Base-by-base conservation (phyloP, 129 eudicot genomes). In the Flaveria sonorensis region DNA sequence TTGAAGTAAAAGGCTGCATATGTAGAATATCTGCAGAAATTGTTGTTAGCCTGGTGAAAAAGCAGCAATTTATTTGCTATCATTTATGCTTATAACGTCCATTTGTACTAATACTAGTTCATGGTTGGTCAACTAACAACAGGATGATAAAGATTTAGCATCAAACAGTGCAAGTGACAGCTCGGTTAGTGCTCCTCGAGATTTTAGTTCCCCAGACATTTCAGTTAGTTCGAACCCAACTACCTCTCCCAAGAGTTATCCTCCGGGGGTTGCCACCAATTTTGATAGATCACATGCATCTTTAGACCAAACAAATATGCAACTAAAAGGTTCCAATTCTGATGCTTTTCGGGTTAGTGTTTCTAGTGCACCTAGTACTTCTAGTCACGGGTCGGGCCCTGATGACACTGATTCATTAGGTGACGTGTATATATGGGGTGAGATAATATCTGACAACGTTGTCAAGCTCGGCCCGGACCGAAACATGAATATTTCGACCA, bases 341-440 rank as follows among this genome's bases (percentile, higher is more conserved):
- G 97, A 93, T 82, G 87, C 86, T 76, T 83, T 93, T 71, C 88
- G 98, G 73, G 98, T 93, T 61, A 93, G 98, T 68, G 92, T 93
- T 47, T 93, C 98, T 47, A 93, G 98, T 83, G 96, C 89, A 19
- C 97, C 97, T 15, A 93, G 98, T 73, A 88, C 98, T 48, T 93
- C 98, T 30, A 93, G 98, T 83, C 96, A 93, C 26, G 96, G 98
- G 55, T 93, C 98, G 24, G 92, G 81, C 32, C 90, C 85, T 0
- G 98, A 93, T 77, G 98, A 93, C 61, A 82, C 87, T 77, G 98
- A 93, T 75, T 92, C 92, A 19, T 71, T 90, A 80, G 97, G 96
- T 40, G 98, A 90, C 66, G 98, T 93, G 52, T 93, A 93, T 76
- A 88, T 93, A 42, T 93, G 98, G 98, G 98, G 98, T 13, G 98